Evolutionary conservation across 2,329 filamentous ascomycete genomes (phyloP), one percentile per base, ranked within the genome.

Genomic region (Fusarium citri): DNA sequence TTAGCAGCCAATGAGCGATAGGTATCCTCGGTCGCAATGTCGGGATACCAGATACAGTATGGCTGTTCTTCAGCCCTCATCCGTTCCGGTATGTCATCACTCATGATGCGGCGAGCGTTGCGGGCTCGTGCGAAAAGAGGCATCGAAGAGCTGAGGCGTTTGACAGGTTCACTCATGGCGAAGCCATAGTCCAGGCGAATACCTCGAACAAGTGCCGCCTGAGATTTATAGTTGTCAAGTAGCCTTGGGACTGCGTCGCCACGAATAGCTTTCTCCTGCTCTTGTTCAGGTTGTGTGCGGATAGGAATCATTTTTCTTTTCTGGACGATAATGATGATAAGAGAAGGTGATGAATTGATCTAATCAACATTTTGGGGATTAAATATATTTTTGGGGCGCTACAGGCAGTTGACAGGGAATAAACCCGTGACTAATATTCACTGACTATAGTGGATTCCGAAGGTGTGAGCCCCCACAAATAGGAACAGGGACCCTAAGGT

Each of bases 11-110:
- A 64, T 3, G 71, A 53, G 3, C 79, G 76, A 25, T 80, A 79
- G 2, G 79, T 83, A 3, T 78, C 75, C 58, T 83, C 78, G 2
- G 56, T 64, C 3, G 81, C 77, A 2, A 78, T 37, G 1, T 81
- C 76, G 0, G 81, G 82, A 63, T 81, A 65, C 80, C 80, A 83
- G 53, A 83, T 81, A 61, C 81, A 83, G 66, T 83, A 83, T 3
- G 80, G 81, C 3, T 72, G 63, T 6, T 75, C 68, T 15, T 71
- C 62, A n/a, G 68, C 42, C 9, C 60, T 48, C 0, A 41, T 18
- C 57, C 66, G 77, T 16, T 74, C 61, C 1, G 78, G 80, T 15
- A 82, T 70, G 2, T 31, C 51, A 31, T 78, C 76, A 67, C 78
- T 81, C 78, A 82, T 81, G 54, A 80, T 80, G 20, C 69, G 56